These are phyloP conservation scores for Atkinsonella texensis DNA, from an alignment of 2,329 filamentous ascomycete species.

Conservation along the genomic window DNA sequence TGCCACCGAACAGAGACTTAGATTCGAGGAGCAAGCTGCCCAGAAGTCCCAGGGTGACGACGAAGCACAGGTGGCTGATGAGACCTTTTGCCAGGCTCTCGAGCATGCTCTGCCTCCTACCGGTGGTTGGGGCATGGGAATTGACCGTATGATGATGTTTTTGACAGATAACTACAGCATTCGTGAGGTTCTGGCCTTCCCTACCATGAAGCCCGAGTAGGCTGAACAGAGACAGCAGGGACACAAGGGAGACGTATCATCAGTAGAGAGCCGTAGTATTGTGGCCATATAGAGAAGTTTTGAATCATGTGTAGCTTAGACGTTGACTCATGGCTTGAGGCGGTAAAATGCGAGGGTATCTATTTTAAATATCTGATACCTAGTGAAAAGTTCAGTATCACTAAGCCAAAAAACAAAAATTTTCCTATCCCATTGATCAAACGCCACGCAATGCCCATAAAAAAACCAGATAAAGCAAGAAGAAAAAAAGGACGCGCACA, in stretches of 20 bases:
- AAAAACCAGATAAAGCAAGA: neutral
- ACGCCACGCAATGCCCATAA: constrained; percentile 17
- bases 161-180: constrained; percentile 88
- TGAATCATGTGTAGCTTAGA: neutral
- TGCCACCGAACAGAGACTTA: constrained; percentile 82
- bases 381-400: constrained; percentile 2
- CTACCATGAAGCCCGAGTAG: constrained; percentile 86
- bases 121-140: constrained; percentile 92
- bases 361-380: constrained; percentile 2
- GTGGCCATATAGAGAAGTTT: neutral
- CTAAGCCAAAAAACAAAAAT: neutral
- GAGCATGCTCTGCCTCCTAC: constrained; percentile 90
- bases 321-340: neutral
- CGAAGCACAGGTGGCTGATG: constrained; percentile 90
- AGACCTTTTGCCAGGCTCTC: constrained; percentile 84
- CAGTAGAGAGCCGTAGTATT: neutral
- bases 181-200: constrained; percentile 92
- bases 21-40: constrained; percentile 78
- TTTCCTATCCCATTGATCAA: constrained; percentile 1
- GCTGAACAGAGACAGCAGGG: neutral
- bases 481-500: neutral
- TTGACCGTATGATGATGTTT: constrained; percentile 91
- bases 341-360: constrained; percentile 9
- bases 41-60: constrained; percentile 97
- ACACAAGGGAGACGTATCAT: constrained; percentile 13